Base-by-base conservation (phyloP, 305 asterid genomes). In the Plantago lanceolata region DNA sequence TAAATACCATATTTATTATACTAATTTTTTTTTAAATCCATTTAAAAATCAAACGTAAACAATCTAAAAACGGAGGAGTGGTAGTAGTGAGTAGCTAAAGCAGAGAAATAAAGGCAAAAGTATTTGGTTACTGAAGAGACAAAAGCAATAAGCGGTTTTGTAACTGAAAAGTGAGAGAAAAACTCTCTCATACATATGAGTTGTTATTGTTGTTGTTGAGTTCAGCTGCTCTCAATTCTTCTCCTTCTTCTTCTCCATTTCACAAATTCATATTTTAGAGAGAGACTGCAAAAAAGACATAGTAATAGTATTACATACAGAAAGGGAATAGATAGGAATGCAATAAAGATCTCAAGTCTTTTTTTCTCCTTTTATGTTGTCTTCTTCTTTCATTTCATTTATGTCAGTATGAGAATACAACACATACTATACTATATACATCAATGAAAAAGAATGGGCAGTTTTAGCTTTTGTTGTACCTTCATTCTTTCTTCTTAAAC, bases 101-200 rank as follows among this genome's bases (percentile, higher is more conserved):
- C 69, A 21, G 9, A 6, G 40, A 33, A 33, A 33, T 33, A 33
- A 33, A 33, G 40, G 40, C 40, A 33, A 33, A 33, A n/a, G n/a
- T 33, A 33, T 33, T 76, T 75, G 73, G 72, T 68, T 73, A 54
- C 35, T 64, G 74, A 76, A 79, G 81, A 71, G 80, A 81, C 75
- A 72, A 81, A 76, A 76, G 59, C 57, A 18, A 73, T 71, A 71
- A 71, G 85, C 73, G 82, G 88, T 82, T 75, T 88, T 78, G 89
- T 85, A 88, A 88, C 96, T 75, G 94, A 82, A 78, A 81, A 81
- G 89, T 70, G 84, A 73, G 93, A 76, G 84, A 85, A 75, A 73
- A 68, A n/a, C n/a, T n/a, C n/a, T n/a, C 9, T 8, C 28, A 24
- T 24, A 24, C 28, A 24, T 24, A 33, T 33, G 40, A 33, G 40